These are phyloP conservation scores for Glaciozyma antarctica DNA, from an alignment of 768 basidiomycete genomes.

Conservation along the genomic window DNA sequence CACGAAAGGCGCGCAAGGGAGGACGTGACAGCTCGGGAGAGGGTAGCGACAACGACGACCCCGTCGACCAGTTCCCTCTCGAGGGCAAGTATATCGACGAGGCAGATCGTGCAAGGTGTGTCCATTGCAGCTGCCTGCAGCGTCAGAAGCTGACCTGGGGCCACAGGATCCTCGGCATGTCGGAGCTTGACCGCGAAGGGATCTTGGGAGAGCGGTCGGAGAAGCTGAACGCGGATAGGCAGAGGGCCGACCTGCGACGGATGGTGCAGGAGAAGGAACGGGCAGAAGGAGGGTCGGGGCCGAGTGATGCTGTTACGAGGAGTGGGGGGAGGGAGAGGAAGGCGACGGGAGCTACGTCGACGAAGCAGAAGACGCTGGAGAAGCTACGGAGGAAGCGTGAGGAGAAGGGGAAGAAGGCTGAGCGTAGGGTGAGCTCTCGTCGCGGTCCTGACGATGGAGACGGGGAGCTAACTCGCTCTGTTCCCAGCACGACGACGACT, in stretches of 20 bases:
- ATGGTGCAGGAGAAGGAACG: conserved; percentile 58
- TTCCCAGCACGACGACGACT: conserved; percentile 41
- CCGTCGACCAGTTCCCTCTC: conserved; percentile 67
- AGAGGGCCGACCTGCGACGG: conserved; percentile 60
- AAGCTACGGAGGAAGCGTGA: conserved; percentile 78
- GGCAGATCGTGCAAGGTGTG: conserved; percentile 69
- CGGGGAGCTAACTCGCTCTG: not conserved
- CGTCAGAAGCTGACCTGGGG: not conserved
- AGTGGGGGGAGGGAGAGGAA: conserved; percentile 34
- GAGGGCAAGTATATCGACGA: conserved; percentile 87
- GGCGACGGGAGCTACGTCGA: conserved; percentile 34
- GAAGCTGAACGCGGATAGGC: conserved; percentile 63
- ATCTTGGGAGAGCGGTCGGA: conserved; percentile 72
- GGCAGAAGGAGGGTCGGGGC: conserved; percentile 60
- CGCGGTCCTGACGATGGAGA: not conserved
- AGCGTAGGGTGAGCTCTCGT: conserved; percentile 5
- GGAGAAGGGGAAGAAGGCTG: conserved; percentile 73
- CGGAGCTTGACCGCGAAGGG: conserved; percentile 81
- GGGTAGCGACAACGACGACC: conserved; percentile 57
- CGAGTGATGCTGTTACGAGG: conserved; percentile 51
- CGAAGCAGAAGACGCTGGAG: conserved; percentile 25
- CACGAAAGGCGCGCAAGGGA: conserved; percentile 25
- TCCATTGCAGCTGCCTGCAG: not conserved
- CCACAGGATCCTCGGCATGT: conserved; percentile 61
- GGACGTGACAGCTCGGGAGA: conserved; percentile 19